Evolutionary conservation across 352 stramenopile species (phyloP), one percentile per base, ranked within the genome.

Genomic region (Pythium rishiriense): DNA sequence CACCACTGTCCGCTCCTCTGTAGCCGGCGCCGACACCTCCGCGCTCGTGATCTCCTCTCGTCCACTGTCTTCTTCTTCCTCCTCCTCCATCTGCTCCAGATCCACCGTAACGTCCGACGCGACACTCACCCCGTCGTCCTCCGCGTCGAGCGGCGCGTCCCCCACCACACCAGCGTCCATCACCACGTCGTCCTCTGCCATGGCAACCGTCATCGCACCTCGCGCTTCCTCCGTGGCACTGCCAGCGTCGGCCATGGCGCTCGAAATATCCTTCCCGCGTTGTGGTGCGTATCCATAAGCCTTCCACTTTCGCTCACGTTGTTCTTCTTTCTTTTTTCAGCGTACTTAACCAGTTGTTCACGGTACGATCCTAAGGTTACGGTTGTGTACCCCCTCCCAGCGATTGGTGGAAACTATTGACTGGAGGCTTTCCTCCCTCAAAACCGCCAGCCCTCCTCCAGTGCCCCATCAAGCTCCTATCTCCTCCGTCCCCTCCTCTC

Each of bases 341-440:
- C 56, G 45, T 45, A 63, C 56, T 56, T 63, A 24, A 28, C 25
- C n/a, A 33, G 55, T 9, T 63, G 1, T 33, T 5, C 6, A 53
- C 26, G 46, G 55, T 60, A 37, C 31, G 31, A 41, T 41, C 35
- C 35, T 4, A 4, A 19, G 39, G 22, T 57, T 47, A 43, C 50
- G 31, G 6, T 35, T 41, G 28, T 14, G 39, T 54, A 51, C 0
- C 26, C 26, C 42, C 0, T 17, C 3, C 11, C 22, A 19, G 11
- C 37, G 49, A 59, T 66, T 66, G 59, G 59, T 41, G 45, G 48
- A 59, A 66, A 64, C 58, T 35, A 54, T 47, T 62, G 59, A 50
- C 26, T 66, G 49, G 59, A 54, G 39, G 39, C 19, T 45, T 65
- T 28, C 33, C 12, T 47, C 31, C 11, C n/a, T 21, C 51, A 3